phyloP scores from a whole-genome alignment of 208 protist genomes.

The Porcisia hertigi region DNA sequence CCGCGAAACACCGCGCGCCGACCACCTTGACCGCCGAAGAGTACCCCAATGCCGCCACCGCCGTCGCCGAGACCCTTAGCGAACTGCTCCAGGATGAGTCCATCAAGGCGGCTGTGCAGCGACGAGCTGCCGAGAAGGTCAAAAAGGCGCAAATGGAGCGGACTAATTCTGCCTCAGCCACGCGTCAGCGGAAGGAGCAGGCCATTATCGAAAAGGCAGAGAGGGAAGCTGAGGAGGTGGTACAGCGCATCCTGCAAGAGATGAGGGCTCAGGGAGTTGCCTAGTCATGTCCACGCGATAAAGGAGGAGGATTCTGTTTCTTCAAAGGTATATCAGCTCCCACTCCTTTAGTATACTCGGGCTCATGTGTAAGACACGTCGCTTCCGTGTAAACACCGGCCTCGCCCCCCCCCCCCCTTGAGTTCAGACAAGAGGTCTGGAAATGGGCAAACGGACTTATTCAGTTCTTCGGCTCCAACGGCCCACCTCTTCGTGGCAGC shows the following conservation, averaged over 20 bases:
- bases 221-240: slow-evolving; percentile 70
- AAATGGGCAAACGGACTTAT: neutral
- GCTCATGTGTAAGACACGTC: neutral
- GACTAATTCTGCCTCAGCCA: slow-evolving; percentile 14
- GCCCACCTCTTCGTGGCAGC: neutral
- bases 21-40: slow-evolving; percentile 20
- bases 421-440: too few relatives aligned
- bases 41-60: slow-evolving; percentile 47
- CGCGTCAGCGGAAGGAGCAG: slow-evolving; percentile 50
- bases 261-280: slow-evolving; percentile 43
- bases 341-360: neutral
- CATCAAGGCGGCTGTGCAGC: slow-evolving; percentile 63
- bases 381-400: neutral
- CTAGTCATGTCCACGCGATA: neutral
- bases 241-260: slow-evolving; percentile 78
- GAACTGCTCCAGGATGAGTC: slow-evolving; percentile 69
- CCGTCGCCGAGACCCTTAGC: slow-evolving; percentile 52
- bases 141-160: slow-evolving; percentile 27
- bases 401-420: neutral
- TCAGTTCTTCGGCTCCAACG: too few relatives aligned
- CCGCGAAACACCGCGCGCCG: slow-evolving; percentile 2
- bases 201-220: slow-evolving; percentile 71
- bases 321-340: neutral
- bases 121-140: slow-evolving; percentile 61
- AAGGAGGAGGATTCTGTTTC: neutral